These are phyloP conservation scores for Eucalyptus sp. DNA, from an alignment of 345 rosid species.

Conservation along the genomic window DNA sequence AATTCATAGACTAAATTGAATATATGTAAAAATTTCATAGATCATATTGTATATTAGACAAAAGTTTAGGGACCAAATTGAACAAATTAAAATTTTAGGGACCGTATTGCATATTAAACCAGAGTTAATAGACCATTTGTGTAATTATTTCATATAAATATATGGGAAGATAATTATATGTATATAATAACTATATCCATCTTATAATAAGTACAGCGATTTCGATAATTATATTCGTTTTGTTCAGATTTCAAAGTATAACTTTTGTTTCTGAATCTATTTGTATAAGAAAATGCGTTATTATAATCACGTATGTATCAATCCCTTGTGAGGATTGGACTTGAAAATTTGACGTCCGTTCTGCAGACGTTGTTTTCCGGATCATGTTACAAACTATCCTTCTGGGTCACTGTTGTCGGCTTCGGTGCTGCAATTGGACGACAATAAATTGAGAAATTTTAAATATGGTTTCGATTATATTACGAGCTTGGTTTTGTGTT, in stretches of 20 bases:
- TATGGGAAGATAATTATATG: no score
- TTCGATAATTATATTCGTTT: not conserved
- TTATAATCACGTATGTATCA: not conserved
- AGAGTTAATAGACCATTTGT: rapidly evolving
- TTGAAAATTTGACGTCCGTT: not conserved
- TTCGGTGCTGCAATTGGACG: not conserved
- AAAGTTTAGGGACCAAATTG: rapidly evolving
- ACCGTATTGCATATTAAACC: not conserved
- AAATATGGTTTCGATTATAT: not conserved
- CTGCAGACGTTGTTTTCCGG: not conserved
- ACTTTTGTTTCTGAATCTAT: not conserved
- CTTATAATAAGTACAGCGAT: rapidly evolving
- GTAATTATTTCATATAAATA: no score
- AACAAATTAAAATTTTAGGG: rapidly evolving
- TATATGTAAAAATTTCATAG: rapidly evolving
- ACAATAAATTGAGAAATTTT: not conserved
- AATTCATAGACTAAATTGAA: rapidly evolving
- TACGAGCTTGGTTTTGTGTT: not conserved
- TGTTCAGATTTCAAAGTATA: not conserved
- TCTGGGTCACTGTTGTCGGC: not conserved
- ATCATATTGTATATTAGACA: no score
- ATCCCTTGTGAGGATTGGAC: not conserved
- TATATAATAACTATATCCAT: not conserved
- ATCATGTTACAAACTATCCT: not conserved
- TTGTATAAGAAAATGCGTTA: not conserved